These are phyloP conservation scores for Capsicum baccatum DNA, from an alignment of 257 asterid species.

Conservation along the genomic window DNA sequence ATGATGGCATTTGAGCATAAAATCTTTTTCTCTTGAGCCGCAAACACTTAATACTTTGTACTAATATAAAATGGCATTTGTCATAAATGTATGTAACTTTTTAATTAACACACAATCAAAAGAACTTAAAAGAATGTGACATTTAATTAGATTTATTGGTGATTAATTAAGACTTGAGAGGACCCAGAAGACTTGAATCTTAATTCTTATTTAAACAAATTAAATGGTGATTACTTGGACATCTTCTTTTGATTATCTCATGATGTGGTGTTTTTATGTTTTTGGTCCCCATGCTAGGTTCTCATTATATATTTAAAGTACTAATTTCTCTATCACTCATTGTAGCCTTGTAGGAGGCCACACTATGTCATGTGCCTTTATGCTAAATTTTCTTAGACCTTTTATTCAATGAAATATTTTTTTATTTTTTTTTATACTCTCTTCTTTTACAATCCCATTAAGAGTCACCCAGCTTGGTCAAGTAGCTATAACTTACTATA, in stretches of 20 bases:
- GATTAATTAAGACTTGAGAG: not conserved
- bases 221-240: conserved; percentile 6
- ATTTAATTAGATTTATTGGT: not conserved
- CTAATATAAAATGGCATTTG: not conserved
- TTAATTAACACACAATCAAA: not conserved
- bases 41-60: not conserved
- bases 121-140: not conserved
- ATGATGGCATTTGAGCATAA: not conserved
- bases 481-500: not conserved
- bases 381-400: not conserved
- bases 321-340: not conserved
- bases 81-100: not conserved
- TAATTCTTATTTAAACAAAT: conserved; percentile 12
- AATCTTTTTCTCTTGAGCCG: not conserved
- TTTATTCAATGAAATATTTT: not conserved
- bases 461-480: not conserved
- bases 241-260: conserved; percentile 23
- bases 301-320: not conserved
- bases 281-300: conserved; percentile 23
- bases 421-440: not conserved
- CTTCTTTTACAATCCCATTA: not conserved
- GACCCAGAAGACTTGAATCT: not conserved
- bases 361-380: conserved; percentile 14
- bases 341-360: not conserved
- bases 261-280: not conserved